Evolutionary conservation across 2,329 filamentous ascomycete genomes (phyloP), one percentile per base, ranked within the genome.

Genomic region (Hypoxylon sp.): DNA sequence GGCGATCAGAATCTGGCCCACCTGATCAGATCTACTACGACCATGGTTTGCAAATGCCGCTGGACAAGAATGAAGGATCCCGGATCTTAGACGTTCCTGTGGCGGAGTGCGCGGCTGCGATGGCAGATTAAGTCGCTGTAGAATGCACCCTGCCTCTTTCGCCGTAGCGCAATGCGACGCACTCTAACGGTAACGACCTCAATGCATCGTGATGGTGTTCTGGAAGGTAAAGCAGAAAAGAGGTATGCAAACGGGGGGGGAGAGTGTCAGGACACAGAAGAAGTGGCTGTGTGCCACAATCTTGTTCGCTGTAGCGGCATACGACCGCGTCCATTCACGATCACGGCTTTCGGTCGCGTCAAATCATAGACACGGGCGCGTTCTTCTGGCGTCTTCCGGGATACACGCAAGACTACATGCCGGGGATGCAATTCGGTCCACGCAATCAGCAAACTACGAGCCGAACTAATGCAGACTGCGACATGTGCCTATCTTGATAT

Each of bases 401-500:
- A 68, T 68, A 68, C 62, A 58, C 70, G 60, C 61, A 65, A 65
- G 50, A 67, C 20, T 59, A 45, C 40, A 32, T 46, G 57, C 63
- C 55, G 51, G 59, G 58, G 53, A 61, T 56, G 56, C 49, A 56
- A 50, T 20, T 57, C 33, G 58, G 33, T 59, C 69, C 68, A 70
- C 67, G 66, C 32, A 59, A 60, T 55, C 38, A 30, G 58, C 46
- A 40, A 56, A 38, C 40, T 36, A 61, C 57, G 60, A 59, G 51
- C 62, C 55, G 55, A 61, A 55, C 70, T 73, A 71, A 72, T 74
- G 71, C 72, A 72, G 62, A 51, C 61, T 59, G 52, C 48, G 55
- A 63, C 64, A 70, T 69, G 61, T 73, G 61, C 70, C 62, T 71
- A 63, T 71, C 67, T 71, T 70, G 59, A 70, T 66, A 70, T 76